Evolutionary conservation across 805 yeast genomes (phyloP), one percentile per base, ranked within the genome.

Genomic region (Limtongozyma cylindracea): DNA sequence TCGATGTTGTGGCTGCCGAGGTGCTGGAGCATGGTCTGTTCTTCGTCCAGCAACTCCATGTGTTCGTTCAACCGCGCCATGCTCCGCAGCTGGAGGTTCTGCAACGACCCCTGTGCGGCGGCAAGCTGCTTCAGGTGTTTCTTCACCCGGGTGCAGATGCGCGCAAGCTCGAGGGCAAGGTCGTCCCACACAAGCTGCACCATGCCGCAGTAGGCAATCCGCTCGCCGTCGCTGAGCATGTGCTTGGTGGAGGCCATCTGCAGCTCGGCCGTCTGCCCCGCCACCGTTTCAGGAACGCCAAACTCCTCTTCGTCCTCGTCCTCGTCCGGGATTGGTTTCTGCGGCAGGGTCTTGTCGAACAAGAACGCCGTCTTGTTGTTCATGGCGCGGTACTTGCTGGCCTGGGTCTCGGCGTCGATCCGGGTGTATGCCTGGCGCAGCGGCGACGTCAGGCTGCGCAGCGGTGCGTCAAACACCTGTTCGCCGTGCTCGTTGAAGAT

Each of bases 381-480:
- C 35, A 61, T 43, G 26, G 49, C 50, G 10, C 47, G 37, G 28
- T 72, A 73, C 30, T 68, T 64, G 11, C 69, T 69, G 6, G 80
- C 77, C 38, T 88, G 95, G 30, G 70, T 78, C 32, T 76, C 88
- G 2, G 68, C 73, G 14, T 78, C 77, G 6, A 88, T 71, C 34
- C 91, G 70, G 1, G 96, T 88, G 39, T 88, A 88, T 0, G 91
- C 84, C 13, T 53, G 61, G n/a, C n/a, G n/a, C n/a, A n/a, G n/a
- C n/a, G n/a, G n/a, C n/a, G n/a, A n/a, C n/a, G n/a, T n/a, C n/a
- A n/a, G n/a, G n/a, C n/a, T n/a, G n/a, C n/a, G n/a, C n/a, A n/a
- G n/a, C n/a, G n/a, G n/a, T n/a, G n/a, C n/a, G n/a, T n/a, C n/a
- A n/a, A n/a, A n/a, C n/a, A n/a, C n/a, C n/a, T n/a, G n/a, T n/a